Percentiles rank a stretch among this genome's conserved stretches.
Evolutionary conservation across 2,329 filamentous ascomycete genomes (phyloP).

Genomic region (Fusarium sp.): DNA sequence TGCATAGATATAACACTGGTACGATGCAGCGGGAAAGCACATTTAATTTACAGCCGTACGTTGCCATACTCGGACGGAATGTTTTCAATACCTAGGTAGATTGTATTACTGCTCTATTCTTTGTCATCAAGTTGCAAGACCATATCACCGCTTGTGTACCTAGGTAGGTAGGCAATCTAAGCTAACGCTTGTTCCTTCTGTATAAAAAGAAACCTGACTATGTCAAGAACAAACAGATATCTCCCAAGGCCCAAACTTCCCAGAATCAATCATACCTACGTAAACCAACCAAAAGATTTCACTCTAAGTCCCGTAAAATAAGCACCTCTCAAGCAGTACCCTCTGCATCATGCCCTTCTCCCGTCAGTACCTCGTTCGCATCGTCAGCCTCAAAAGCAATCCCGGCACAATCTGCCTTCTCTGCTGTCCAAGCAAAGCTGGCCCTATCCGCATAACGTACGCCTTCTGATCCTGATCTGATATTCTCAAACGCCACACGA

Average conservation of each 20-base stretch:
- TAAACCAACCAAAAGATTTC: neutral
- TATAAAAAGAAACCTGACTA: neutral
- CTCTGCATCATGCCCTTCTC: neutral
- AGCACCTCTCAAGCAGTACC: neutral
- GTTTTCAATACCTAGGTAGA: neutral
- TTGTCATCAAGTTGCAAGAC: neutral
- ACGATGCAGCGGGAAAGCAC: neutral
- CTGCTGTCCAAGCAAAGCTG: slow-evolving; percentile 44
- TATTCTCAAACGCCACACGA: slow-evolving; percentile 18
- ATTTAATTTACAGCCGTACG: neutral
- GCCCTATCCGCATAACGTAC: slow-evolving; percentile 38
- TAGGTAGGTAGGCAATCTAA: neutral
- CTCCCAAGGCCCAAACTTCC: neutral
- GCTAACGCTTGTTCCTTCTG: neutral
- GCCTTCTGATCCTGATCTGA: slow-evolving; percentile 25
- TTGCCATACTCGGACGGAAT: neutral
- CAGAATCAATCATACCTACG: neutral
- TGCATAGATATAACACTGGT: neutral
- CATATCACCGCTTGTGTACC: neutral
- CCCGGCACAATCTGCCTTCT: slow-evolving; percentile 42
- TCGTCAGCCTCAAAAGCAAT: slow-evolving; percentile 42
- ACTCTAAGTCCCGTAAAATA: neutral
- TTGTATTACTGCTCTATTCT: neutral
- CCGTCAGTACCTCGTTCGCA: slow-evolving; percentile 15
- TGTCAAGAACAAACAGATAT: neutral